Base-by-base conservation (phyloP, 2,329 filamentous ascomycete species). In the Pseudopyricularia javanii region DNA sequence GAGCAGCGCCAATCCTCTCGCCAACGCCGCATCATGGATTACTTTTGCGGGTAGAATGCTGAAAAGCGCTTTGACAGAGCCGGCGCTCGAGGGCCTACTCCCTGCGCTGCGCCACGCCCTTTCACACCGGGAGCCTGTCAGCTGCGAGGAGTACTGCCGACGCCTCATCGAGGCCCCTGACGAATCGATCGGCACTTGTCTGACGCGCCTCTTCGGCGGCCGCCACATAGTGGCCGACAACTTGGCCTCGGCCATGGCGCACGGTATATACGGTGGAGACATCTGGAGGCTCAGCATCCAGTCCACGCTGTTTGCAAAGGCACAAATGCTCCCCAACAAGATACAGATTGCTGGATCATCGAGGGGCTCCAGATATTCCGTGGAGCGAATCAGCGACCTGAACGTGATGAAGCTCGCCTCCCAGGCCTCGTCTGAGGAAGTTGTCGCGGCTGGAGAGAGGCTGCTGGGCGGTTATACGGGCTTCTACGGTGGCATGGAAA, bases 241-340 rank as follows among this genome's bases (percentile, higher is more conserved):
- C 60, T 52, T 95, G 17, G 68, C 82, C 7, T 95, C 89, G 5
- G 89, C 84, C 51, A 70, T 82, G 62, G 62, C 89, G 52, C 93
- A 97, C 66, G 93, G 93, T 43, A 89, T 97, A 54, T 95, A 94
- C 66, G 93, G 91, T 22, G 93, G 93, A 5, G 87, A 96, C 67
- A 80, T 95, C 49, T 82, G 87, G 64, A 77, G 85, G 63, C 72
- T 97, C 50, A 95, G 90, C 66, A 63, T 85, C 37, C 56, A 52
- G 32, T 58, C 57, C 53, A 56, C 56, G 53, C 51, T 56, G 30
- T 51, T 61, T 30, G 45, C 34, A 5, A 14, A 35, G 45, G 17
- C 43, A 22, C 52, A 53, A 24, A 47, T 49, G 28, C 14, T 49
- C 17, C 26, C 24, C 47, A 20, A 32, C 26, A 30, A 28, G 24